These are phyloP conservation scores for Coemansia erecta DNA, from an alignment of 192 early-diverging fungal species.

Conservation along the genomic window DNA sequence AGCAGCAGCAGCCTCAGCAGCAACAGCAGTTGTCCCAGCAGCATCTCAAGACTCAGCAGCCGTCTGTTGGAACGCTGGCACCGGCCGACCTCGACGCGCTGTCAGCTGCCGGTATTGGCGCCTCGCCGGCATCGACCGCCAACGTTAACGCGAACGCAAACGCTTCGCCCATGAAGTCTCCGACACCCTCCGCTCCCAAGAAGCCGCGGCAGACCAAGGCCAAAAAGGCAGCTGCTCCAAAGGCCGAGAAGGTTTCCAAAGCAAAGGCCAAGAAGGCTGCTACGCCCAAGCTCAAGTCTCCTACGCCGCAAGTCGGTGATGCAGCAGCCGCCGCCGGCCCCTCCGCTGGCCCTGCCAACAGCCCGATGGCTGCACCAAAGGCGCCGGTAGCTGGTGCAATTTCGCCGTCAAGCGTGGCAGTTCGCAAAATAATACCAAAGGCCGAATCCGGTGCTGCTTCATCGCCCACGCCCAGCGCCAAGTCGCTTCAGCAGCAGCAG, in stretches of 20 bases:
- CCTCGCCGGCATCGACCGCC: not conserved
- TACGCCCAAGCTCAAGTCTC: slow-evolving; percentile 49
- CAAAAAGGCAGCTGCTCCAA: slow-evolving; percentile 28
- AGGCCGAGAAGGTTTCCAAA: slow-evolving; percentile 17
- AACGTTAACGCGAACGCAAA: not conserved
- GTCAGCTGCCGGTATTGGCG: not conserved
- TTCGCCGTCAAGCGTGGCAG: slow-evolving; percentile 20
- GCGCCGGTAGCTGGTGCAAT: not conserved
- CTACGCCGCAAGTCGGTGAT: slow-evolving; percentile 26
- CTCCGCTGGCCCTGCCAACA: not conserved
- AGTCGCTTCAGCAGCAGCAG: slow-evolving; percentile 21
- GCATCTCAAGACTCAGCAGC: not conserved
- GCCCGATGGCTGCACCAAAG: not conserved
- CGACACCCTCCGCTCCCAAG: slow-evolving; percentile 18
- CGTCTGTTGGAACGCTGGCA: slow-evolving; percentile 23
- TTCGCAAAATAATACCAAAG: slow-evolving; percentile 41
- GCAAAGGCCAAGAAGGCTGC: slow-evolving; percentile 26
- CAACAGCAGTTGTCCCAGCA: not conserved
- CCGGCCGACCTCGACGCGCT: slow-evolving; percentile 43
- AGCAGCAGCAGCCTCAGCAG: not conserved
- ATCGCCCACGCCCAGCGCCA: slow-evolving; percentile 45
- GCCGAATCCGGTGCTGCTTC: slow-evolving; percentile 18
- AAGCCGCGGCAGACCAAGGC: slow-evolving; percentile 41
- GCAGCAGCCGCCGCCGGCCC: not conserved
- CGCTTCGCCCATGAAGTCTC: not conserved